Percentiles rank a stretch among this genome's conserved stretches.
These are phyloP conservation scores for Trichoderma parareesei DNA, from an alignment of 495 filamentous ascomycete genomes.

Conservation along the genomic window DNA sequence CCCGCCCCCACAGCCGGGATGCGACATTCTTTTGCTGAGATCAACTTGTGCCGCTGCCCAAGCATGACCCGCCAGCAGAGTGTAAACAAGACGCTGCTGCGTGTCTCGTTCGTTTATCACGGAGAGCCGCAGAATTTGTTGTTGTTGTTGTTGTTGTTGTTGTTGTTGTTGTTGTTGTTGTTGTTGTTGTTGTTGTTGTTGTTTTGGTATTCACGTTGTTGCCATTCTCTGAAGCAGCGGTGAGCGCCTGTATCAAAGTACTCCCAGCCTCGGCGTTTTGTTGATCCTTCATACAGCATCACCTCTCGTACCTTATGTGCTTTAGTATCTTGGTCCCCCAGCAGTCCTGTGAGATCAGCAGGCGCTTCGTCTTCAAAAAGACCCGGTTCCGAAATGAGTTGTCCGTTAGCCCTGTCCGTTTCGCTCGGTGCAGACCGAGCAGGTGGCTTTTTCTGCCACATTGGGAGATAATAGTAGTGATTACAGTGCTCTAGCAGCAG, in stretches of 20 bases:
- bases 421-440: slow-evolving; percentile 4
- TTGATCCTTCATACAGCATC: too few species aligned
- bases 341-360: background rate
- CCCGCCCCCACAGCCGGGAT: slow-evolving; percentile 9
- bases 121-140: background rate
- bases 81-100: background rate
- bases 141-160: slow-evolving; percentile 3
- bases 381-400: background rate
- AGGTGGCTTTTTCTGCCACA: background rate
- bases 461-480: slow-evolving; percentile 6
- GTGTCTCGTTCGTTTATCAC: too few species aligned
- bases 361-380: background rate
- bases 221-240: too few species aligned
- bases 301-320: too few species aligned
- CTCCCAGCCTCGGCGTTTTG: too few species aligned
- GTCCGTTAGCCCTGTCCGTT: background rate
- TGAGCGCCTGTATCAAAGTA: too few species aligned
- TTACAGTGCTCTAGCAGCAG: background rate
- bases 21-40: slow-evolving; percentile 1
- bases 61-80: background rate
- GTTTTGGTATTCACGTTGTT: background rate
- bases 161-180: slow-evolving; percentile 1
- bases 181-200: slow-evolving; percentile 4
- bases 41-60: slow-evolving; percentile 2
- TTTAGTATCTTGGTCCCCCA: too few species aligned